phyloP scores from a whole-genome alignment of 805 yeast species.

The Cyberlindnera euphorbiiphila region DNA sequence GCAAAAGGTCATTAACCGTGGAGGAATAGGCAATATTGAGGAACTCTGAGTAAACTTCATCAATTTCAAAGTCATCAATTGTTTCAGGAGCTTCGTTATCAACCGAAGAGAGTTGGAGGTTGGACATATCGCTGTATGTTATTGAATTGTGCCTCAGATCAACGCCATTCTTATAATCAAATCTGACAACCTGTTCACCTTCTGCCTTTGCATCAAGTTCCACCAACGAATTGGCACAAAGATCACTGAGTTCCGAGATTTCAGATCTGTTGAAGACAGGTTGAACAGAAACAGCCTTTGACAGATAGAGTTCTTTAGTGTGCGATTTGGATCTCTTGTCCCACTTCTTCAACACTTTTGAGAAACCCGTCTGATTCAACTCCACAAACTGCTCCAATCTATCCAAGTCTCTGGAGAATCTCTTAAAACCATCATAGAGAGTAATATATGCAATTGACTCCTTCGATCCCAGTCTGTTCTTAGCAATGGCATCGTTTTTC shows the following conservation, averaged over 20 bases:
- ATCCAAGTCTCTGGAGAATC: constrained; percentile 83
- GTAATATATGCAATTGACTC: constrained; percentile 77
- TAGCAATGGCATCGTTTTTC: constrained; percentile 45
- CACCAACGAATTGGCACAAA: constrained; percentile 58
- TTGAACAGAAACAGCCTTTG: constrained; percentile 92
- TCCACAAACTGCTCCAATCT: constrained; percentile 91
- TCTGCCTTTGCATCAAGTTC: constrained; percentile 73
- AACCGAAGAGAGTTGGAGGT: constrained; percentile 15
- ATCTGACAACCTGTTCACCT: constrained; percentile 37
- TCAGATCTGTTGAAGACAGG: constrained; percentile 93
- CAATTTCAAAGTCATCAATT: constrained; percentile 46
- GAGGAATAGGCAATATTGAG: constrained; percentile 45
- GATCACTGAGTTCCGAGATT: constrained; percentile 78
- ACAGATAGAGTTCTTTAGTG: constrained; percentile 85
- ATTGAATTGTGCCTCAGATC: constrained; percentile 15
- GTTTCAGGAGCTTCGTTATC: constrained; percentile 1
- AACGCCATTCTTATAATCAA: constrained; percentile 21
- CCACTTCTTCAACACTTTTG: constrained; percentile 96
- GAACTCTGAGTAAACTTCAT: constrained; percentile 70
- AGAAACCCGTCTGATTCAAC: constrained; percentile 91
- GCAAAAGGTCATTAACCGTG: constrained; percentile 35
- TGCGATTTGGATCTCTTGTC: constrained; percentile 94
- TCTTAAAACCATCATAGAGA: constrained; percentile 81
- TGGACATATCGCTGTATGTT: constrained; percentile 21
- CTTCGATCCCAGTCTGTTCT: constrained; percentile 48